Conservation (phyloP, 225 moss, liverwort and hornwort genomes). For the Physcomitrium patens region DNA sequence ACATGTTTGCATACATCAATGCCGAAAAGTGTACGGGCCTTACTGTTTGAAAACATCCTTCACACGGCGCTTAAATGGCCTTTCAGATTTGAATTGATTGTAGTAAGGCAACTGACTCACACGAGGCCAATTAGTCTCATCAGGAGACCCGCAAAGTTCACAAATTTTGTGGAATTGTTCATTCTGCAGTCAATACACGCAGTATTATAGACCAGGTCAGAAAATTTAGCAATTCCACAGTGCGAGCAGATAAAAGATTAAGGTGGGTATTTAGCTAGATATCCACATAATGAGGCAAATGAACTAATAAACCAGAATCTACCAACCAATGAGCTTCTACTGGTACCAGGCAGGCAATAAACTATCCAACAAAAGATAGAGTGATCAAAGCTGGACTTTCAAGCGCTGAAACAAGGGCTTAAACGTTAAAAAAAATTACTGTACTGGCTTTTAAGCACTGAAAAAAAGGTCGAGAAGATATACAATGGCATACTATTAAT, state of each 20-base stretch:
- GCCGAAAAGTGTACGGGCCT: slow-evolving; percentile 19
- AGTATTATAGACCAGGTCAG: slow-evolving; percentile 11
- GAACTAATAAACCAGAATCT: not conserved
- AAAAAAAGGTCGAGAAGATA: too few species aligned
- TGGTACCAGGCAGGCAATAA: slow-evolving; percentile 9
- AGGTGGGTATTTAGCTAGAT: not conserved
- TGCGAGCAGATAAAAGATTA: slow-evolving; percentile 13
- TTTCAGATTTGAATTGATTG: slow-evolving; percentile 72
- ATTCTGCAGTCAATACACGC: slow-evolving; percentile 51
- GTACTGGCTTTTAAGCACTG: not conserved
- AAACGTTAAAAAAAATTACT: not conserved
- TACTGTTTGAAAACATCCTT: slow-evolving; percentile 85
- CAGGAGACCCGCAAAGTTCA: slow-evolving; percentile 90
- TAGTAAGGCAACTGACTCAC: slow-evolving; percentile 82
- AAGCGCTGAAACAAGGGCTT: slow-evolving; percentile 8
- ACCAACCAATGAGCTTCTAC: slow-evolving; percentile 1
- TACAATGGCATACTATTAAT: too few species aligned
- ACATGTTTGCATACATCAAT: not conserved
- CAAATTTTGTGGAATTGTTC: slow-evolving; percentile 90
- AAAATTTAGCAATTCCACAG: slow-evolving; percentile 7
- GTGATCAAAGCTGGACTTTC: not conserved
- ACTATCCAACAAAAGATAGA: not conserved
- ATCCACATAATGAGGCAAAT: not conserved
- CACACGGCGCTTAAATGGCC: slow-evolving; percentile 73
- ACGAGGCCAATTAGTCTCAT: slow-evolving; percentile 86